phyloP scores from a whole-genome alignment of 2,329 filamentous ascomycete species.

The Tolypocladium cylindrosporum region DNA sequence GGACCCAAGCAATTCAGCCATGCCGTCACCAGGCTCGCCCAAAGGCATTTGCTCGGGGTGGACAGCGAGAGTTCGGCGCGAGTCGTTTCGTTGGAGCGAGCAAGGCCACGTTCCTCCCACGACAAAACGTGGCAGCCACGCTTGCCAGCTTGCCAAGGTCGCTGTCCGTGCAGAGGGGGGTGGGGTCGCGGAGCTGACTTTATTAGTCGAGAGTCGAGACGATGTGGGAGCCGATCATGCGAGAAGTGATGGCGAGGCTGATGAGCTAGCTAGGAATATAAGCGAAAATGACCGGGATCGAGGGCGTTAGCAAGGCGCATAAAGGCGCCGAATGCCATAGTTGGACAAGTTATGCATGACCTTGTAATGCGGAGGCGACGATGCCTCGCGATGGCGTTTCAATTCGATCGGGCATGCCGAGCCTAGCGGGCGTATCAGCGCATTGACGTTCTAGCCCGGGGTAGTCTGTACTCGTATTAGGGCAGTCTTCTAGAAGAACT shows the following conservation, averaged over 20 bases:
- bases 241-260: not conserved
- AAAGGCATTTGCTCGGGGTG: not conserved
- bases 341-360: not conserved
- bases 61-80: not conserved
- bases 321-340: not conserved
- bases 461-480: not conserved
- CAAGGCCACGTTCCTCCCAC: not conserved
- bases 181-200: not conserved
- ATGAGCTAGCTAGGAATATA: not conserved
- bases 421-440: not conserved
- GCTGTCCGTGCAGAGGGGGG: not conserved
- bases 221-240: not conserved
- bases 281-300: not conserved
- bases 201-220: not conserved
- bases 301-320: not conserved
- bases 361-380: not conserved
- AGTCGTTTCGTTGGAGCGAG: not conserved
- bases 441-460: not conserved
- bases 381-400: not conserved
- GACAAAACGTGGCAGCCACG: not conserved
- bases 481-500: not conserved
- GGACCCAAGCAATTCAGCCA: not conserved
- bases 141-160: not conserved
- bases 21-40: not conserved
- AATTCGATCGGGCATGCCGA: conserved; percentile 1